Evolutionary conservation across 768 basidiomycete genomes (phyloP).

Genomic region (Podaxis sp.): DNA sequence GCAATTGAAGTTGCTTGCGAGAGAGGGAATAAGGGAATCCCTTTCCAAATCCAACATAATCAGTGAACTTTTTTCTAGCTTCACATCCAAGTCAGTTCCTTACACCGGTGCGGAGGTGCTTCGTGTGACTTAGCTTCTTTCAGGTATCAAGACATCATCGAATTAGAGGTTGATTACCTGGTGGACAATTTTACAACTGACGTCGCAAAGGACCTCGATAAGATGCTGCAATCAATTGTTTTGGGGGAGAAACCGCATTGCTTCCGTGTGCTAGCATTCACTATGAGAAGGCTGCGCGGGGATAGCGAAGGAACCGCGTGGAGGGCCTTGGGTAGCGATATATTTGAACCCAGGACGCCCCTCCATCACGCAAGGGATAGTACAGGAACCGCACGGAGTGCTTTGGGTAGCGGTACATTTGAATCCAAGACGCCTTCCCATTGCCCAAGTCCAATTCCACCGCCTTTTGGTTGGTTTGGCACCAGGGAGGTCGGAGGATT

Average conservation of each 20-base stretch:
- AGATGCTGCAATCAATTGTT: neutral
- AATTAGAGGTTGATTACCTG: neutral
- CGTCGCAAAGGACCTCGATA: neutral
- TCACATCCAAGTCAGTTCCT: conserved; percentile 10
- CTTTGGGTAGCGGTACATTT: neutral
- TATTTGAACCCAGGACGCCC: no score
- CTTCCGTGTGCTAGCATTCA: neutral
- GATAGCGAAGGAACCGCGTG: neutral
- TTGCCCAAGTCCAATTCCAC: neutral
- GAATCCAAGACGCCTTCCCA: neutral
- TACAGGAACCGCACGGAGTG: neutral
- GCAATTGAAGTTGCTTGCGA: neutral
- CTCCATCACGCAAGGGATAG: neutral
- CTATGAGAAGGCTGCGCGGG: neutral
- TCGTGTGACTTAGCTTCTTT: neutral
- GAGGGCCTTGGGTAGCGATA: neutral
- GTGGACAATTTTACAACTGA: neutral
- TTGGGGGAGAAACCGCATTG: neutral
- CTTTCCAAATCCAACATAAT: conserved; percentile 10
- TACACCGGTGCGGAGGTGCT: no score
- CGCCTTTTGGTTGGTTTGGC: neutral
- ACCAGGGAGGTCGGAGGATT: neutral
- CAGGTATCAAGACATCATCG: conserved; percentile 2
- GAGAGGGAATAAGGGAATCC: conserved; percentile 9
- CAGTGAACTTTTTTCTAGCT: conserved; percentile 10